These are phyloP conservation scores for Boletellus ananas DNA, from an alignment of 768 basidiomycete species.

Conservation along the genomic window DNA sequence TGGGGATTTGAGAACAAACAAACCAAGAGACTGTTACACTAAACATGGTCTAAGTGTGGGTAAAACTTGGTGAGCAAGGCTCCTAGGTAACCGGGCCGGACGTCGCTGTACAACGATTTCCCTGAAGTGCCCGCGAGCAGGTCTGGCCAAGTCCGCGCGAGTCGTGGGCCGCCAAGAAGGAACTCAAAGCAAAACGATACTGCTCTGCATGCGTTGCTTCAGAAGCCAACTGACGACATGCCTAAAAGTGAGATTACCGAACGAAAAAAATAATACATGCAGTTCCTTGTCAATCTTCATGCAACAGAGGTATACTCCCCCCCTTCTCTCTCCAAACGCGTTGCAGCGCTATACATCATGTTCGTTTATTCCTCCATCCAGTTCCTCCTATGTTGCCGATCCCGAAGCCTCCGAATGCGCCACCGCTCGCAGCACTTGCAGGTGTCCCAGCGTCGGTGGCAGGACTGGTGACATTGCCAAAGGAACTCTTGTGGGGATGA, in stretches of 20 bases:
- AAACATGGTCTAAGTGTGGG: too few relatives aligned
- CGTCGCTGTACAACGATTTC: too few relatives aligned
- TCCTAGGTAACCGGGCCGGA: too few relatives aligned
- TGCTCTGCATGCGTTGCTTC: too few relatives aligned
- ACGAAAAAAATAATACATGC: slow-evolving; percentile 9
- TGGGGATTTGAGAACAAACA: too few relatives aligned
- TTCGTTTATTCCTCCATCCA: slow-evolving; percentile 25
- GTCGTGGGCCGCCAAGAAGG: too few relatives aligned
- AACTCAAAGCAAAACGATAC: too few relatives aligned
- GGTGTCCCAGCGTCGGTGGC: slow-evolving; percentile 22
- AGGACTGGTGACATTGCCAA: slow-evolving; percentile 19
- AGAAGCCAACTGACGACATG: background rate
- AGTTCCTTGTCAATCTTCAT: slow-evolving; percentile 7
- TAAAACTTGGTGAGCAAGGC: too few relatives aligned
- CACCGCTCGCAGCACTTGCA: slow-evolving; percentile 29
- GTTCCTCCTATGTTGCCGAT: slow-evolving; percentile 38
- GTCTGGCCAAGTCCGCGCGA: too few relatives aligned
- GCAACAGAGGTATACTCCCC: background rate
- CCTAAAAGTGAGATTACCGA: slow-evolving; percentile 10
- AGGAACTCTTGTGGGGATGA: slow-evolving; percentile 22
- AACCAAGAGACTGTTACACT: too few relatives aligned
- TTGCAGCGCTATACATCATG: slow-evolving; percentile 11
- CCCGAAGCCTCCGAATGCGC: slow-evolving; percentile 48
- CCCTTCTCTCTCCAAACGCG: background rate
- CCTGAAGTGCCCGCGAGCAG: too few relatives aligned